Conservation (phyloP, 164 flowering plant genomes). For the Euptelea pleiosperma region DNA sequence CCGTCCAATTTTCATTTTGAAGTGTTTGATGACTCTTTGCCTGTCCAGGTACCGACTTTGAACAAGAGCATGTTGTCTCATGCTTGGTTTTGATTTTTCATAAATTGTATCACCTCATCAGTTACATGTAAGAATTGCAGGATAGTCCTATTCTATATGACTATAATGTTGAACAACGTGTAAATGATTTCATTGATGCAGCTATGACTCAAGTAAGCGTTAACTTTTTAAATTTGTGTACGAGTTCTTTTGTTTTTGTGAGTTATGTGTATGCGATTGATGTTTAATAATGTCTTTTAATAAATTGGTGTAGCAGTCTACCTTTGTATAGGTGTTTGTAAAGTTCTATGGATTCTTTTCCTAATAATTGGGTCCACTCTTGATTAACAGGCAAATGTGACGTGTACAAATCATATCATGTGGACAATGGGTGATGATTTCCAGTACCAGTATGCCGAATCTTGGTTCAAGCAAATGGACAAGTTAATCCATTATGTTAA, state of each 20-base stretch:
- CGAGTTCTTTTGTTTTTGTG: no score
- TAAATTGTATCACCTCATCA: constrained; percentile 9
- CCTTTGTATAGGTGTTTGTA: background rate
- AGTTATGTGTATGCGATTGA: no score
- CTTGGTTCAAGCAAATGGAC: constrained; percentile 94
- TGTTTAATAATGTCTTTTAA: no score
- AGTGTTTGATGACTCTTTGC: constrained; percentile 44
- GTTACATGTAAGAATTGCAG: constrained; percentile 40
- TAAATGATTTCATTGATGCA: constrained; percentile 66
- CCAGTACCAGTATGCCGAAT: constrained; percentile 80
- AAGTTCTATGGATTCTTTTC: background rate
- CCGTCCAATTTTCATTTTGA: constrained; percentile 75
- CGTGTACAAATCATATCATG: constrained; percentile 84
- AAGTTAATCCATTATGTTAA: constrained; percentile 88
- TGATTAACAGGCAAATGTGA: constrained; percentile 63
- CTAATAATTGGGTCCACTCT: constrained; percentile 1
- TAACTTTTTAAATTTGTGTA: background rate
- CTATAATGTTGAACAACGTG: constrained; percentile 68
- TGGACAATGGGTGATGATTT: constrained; percentile 99
- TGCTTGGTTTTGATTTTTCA: background rate
- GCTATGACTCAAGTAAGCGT: constrained; percentile 62
- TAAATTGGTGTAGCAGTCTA: background rate
- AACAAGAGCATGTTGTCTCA: background rate
- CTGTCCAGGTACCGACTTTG: constrained; percentile 60
- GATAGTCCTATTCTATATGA: constrained; percentile 64